Base-by-base conservation (phyloP, 2,329 filamentous ascomycete species). In the Scedosporium boydii region DNA sequence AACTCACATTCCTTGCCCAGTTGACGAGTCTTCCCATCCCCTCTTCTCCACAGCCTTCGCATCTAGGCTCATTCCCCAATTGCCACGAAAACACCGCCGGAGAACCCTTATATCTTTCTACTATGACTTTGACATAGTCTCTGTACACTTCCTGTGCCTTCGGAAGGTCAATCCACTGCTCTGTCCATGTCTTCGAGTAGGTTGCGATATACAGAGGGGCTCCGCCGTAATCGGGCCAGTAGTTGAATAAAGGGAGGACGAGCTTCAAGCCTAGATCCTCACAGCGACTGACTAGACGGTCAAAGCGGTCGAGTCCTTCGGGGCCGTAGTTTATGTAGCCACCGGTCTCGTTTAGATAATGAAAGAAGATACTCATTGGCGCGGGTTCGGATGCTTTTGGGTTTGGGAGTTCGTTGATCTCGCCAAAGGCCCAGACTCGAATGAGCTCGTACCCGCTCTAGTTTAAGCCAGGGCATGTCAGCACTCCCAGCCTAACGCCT, bases 211-310 rank as follows among this genome's bases (percentile, higher is more conserved):
- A 87, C 1, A 82, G 81, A 10, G 77, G 75, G 73, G 87, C 87
- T 58, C 86, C 85, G 29, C 84, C 86, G 53, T 87, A 88, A 68
- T 89, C 87, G 56, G 76, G 77, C 86, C 86, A 90, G 73, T 89
- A 84, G 74, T 89, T 89, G 62, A 88, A 83, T 53, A 88, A 80
- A 18, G 56, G 56, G n/a, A 58, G 29, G 29, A 58, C 56, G 16
- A 58, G 56, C 21, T 58, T 58, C 16, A 58, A 12, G n/a, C 56
- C 56, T 14, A 58, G 56, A 12, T 42, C 38, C 16, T 58, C 56
- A 16, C 56, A 58, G n/a, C 29, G 29, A 16, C 29, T 41, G 14
- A 58, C 27, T 5, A 58, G 56, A 26, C 27, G 38, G 27, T 58
- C 56, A 26, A 58, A 42, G 29, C 56, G 56, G n/a, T 58, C 56